Evolutionary conservation across 129 eudicot genomes (phyloP).

Genomic region (Flaveria sonorensis): DNA sequence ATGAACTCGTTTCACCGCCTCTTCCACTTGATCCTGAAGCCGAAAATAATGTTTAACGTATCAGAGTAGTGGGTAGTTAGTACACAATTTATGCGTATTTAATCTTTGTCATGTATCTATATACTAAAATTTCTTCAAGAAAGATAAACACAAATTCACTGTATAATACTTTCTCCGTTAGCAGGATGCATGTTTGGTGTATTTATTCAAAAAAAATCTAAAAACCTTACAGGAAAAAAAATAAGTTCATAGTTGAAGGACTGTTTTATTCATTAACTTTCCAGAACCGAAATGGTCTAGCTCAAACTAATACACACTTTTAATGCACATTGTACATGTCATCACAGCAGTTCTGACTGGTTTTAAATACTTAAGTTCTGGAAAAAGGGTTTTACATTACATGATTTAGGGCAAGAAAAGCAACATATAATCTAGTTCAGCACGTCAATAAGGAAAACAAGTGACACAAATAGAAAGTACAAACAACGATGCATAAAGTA

Average conservation of each 20-base stretch:
- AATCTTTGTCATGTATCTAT: too few relatives aligned
- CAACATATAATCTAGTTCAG: background rate
- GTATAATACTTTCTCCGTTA: too few relatives aligned
- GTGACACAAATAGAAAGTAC: conserved; percentile 23
- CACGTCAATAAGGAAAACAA: conserved; percentile 14
- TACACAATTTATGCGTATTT: too few relatives aligned
- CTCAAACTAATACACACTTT: background rate
- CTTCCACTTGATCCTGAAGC: conserved; percentile 62
- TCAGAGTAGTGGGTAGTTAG: too few relatives aligned
- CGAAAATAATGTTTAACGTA: background rate
- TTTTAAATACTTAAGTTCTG: background rate
- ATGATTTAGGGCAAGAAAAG: conserved; percentile 12
- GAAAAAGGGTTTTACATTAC: conserved; percentile 18
- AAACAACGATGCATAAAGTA: conserved; percentile 20
- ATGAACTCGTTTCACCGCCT: conserved; percentile 57
- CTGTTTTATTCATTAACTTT: background rate
- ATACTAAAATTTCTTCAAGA: too few relatives aligned
- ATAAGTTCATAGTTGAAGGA: background rate
- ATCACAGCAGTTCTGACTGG: background rate
- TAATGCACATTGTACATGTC: background rate
- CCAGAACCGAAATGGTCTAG: background rate
- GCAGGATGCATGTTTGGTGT: too few relatives aligned
- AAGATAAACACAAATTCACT: too few relatives aligned
- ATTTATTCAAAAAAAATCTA: too few relatives aligned
- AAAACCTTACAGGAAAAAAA: too few relatives aligned